Conservation (phyloP, 768 basidiomycete species). For the Lepiota venenata region DNA sequence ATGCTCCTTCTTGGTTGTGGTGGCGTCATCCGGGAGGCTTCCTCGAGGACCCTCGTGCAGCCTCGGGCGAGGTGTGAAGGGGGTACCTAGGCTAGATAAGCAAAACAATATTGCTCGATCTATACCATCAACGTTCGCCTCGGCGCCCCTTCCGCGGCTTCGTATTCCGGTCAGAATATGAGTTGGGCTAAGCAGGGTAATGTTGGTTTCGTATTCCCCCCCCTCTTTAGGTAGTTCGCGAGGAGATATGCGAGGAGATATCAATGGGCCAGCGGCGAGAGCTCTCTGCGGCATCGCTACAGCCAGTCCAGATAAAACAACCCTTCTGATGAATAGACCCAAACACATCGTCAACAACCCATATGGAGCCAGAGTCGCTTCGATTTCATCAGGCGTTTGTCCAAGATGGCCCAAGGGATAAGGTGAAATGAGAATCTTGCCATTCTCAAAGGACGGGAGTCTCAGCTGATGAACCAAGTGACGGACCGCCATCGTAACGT, state of each 20-base stretch:
- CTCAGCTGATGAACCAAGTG: constrained; percentile 8
- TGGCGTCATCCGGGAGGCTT: too few species aligned
- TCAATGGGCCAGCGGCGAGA: constrained; percentile 13
- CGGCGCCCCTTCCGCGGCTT: neutral
- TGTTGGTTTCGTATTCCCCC: constrained; percentile 13
- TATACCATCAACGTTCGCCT: neutral
- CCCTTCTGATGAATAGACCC: constrained; percentile 28
- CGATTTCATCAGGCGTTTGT: constrained; percentile 22
- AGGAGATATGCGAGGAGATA: constrained; percentile 8
- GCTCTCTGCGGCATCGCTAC: constrained; percentile 30
- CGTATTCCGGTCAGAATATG: constrained; percentile 41
- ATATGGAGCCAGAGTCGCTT: constrained; percentile 34
- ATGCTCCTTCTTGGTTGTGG: constrained; percentile 6
- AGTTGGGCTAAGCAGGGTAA: constrained; percentile 35
- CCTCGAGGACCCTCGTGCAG: neutral
- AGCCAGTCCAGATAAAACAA: constrained; percentile 35
- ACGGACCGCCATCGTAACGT: constrained; percentile 27
- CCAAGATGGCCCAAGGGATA: constrained; percentile 30
- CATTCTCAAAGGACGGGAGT: constrained; percentile 6
- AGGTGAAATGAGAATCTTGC: constrained; percentile 4
- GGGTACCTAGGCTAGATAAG: constrained; percentile 28
- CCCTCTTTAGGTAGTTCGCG: constrained; percentile 15
- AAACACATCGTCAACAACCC: constrained; percentile 35
- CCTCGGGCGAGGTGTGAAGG: neutral
- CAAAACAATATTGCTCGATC: constrained; percentile 24